Conservation (phyloP, 768 basidiomycete genomes). For the Lactifluus rugatus region DNA sequence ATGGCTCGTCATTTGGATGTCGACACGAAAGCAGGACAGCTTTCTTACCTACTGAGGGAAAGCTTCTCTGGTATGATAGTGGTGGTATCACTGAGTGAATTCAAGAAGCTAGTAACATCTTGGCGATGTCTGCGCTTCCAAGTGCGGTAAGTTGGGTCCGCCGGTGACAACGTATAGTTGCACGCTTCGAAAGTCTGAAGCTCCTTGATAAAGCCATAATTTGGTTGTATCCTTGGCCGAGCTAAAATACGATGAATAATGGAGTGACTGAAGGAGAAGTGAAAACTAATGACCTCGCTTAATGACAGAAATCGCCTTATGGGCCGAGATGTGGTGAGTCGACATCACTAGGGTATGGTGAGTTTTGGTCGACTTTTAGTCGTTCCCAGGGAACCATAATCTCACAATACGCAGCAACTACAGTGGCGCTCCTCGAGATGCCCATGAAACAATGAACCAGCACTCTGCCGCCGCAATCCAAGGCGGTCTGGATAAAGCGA, state of each 20-base stretch:
- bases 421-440: constrained; percentile 58
- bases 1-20: neutral
- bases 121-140: constrained; percentile 50
- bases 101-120: constrained; percentile 44
- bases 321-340: constrained; percentile 5
- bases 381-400: neutral
- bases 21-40: neutral
- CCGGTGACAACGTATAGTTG: constrained; percentile 34
- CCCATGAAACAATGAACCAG: constrained; percentile 72
- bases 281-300: constrained; percentile 31
- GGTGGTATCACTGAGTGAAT: constrained; percentile 43
- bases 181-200: constrained; percentile 46
- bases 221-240: constrained; percentile 32
- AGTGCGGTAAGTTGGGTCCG: constrained; percentile 38
- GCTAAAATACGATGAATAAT: constrained; percentile 23
- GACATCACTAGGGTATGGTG: constrained; percentile 16
- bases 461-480: constrained; percentile 43
- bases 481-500: constrained; percentile 51
- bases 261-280: constrained; percentile 8
- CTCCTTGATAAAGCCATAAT: constrained; percentile 48
- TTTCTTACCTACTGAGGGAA: constrained; percentile 39
- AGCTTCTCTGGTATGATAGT: constrained; percentile 40
- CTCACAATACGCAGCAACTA: constrained; percentile 72
- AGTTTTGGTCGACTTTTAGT: neutral
- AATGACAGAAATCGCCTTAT: constrained; percentile 14